A percentile compares a stretch with the other conserved stretches of the same genome.
Evolutionary conservation across 345 rosid genomes (phyloP).

Genomic region (Raphanus raphanistrum): DNA sequence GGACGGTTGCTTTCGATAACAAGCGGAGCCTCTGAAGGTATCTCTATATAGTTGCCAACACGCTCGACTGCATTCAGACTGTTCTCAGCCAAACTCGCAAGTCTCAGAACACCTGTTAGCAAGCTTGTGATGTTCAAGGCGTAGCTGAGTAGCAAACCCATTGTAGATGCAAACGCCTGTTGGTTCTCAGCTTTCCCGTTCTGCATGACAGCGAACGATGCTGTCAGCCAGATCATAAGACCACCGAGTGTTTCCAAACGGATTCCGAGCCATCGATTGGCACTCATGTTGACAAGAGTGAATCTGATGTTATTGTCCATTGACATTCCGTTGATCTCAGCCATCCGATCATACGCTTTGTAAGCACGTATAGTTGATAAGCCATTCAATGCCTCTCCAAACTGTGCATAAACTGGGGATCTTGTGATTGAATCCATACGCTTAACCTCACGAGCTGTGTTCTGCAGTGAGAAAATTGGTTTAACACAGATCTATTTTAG

Average conservation of each 20-base stretch:
- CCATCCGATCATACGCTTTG: slow-evolving; percentile 96
- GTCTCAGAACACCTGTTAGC: slow-evolving; percentile 87
- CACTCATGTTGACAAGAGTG: slow-evolving; percentile 88
- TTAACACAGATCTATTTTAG: neutral
- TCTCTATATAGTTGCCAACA: slow-evolving; percentile 82
- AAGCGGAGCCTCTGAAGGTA: slow-evolving; percentile 86
- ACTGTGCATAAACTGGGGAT: slow-evolving; percentile 99
- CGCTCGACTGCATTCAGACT: slow-evolving; percentile 96
- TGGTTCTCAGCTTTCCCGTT: slow-evolving; percentile 87
- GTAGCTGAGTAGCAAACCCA: slow-evolving; percentile 97
- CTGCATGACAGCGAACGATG: slow-evolving; percentile 96
- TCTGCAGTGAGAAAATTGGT: slow-evolving; percentile 41
- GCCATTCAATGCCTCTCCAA: slow-evolving; percentile 98
- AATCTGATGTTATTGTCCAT: slow-evolving; percentile 93
- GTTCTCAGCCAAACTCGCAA: slow-evolving; percentile 98
- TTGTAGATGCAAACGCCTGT: slow-evolving; percentile 87
- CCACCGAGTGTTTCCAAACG: slow-evolving; percentile 94
- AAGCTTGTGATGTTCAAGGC: slow-evolving; percentile 87
- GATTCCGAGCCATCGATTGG: slow-evolving; percentile 92
- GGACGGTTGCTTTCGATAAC: slow-evolving; percentile 82
- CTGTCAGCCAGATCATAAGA: slow-evolving; percentile 97
- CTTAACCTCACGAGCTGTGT: slow-evolving; percentile 98
- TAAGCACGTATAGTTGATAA: slow-evolving; percentile 92
- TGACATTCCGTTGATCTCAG: slow-evolving; percentile 84
- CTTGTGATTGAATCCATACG: slow-evolving; percentile 90